Conservation (phyloP, 768 basidiomycete species). For the Suillus fuscotomentosus region DNA sequence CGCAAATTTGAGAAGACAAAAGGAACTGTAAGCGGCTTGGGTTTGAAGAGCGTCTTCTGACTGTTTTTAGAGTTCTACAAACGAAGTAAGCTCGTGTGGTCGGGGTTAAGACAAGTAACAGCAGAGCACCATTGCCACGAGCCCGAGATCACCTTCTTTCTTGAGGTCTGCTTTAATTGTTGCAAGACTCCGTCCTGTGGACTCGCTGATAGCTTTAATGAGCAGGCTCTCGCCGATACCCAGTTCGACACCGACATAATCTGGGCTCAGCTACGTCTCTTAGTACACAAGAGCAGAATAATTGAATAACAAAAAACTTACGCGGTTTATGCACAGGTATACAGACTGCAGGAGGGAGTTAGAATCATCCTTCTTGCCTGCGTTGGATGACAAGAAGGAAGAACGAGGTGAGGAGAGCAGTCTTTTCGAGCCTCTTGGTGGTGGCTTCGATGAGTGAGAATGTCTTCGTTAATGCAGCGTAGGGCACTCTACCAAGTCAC, state of each 20-base stretch:
- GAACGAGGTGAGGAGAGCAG: conserved; percentile 82
- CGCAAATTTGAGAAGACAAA: conserved; percentile 87
- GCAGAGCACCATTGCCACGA: conserved; percentile 80
- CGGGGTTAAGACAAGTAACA: neutral
- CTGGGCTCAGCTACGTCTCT: conserved; percentile 74
- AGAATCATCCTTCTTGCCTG: conserved; percentile 73
- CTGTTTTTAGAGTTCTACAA: conserved; percentile 88
- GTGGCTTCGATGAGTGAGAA: conserved; percentile 92
- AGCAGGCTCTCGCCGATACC: conserved; percentile 95
- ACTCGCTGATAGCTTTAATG: conserved; percentile 93
- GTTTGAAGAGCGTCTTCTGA: conserved; percentile 93
- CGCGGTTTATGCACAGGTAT: conserved; percentile 96
- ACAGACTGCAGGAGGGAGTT: conserved; percentile 83
- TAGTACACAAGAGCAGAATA: conserved; percentile 3
- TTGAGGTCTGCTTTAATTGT: conserved; percentile 90
- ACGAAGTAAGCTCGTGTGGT: neutral
- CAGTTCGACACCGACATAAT: conserved; percentile 92
- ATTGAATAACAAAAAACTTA: conserved; percentile 27
- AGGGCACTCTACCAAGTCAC: conserved; percentile 69
- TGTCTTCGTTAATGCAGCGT: conserved; percentile 85
- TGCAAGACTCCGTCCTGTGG: conserved; percentile 83
- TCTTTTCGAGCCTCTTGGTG: conserved; percentile 94
- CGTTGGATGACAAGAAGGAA: conserved; percentile 87
- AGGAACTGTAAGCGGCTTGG: conserved; percentile 84
- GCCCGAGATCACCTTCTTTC: conserved; percentile 92